These are phyloP conservation scores for Sordariomycetes sp. DNA, from an alignment of 2,329 filamentous ascomycete genomes.

Conservation along the genomic window DNA sequence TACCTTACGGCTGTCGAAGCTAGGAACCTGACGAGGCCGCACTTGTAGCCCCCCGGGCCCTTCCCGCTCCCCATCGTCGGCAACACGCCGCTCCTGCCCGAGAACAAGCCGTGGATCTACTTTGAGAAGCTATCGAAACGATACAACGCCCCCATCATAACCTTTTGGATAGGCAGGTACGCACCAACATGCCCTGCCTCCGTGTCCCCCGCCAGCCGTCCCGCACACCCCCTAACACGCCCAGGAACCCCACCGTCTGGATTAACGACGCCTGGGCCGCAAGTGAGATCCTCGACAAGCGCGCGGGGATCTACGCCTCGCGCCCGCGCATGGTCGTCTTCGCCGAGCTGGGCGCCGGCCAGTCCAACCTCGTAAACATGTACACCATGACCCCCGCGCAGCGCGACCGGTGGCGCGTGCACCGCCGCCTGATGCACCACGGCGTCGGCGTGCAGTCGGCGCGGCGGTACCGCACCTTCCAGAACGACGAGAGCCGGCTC, in stretches of 20 bases:
- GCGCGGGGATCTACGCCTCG: constrained; percentile 34
- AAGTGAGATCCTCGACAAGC: constrained; percentile 40
- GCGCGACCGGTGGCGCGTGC: constrained; percentile 6
- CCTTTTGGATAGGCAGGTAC: constrained; percentile 34
- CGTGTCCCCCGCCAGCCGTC: neutral
- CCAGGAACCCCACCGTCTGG: constrained; percentile 25
- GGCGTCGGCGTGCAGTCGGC: constrained; percentile 9
- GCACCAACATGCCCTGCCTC: neutral
- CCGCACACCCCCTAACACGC: too few species aligned
- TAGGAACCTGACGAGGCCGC: neutral
- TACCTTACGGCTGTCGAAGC: neutral
- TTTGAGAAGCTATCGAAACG: constrained; percentile 30
- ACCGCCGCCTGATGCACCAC: constrained; percentile 10
- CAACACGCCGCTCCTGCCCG: constrained; percentile 40
- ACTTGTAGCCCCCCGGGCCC: constrained; percentile 34
- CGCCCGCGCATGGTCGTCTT: constrained; percentile 34
- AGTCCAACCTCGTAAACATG: constrained; percentile 29
- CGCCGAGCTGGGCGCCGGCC: constrained; percentile 28
- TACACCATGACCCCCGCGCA: constrained; percentile 18
- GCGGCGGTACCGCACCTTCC: constrained; percentile 10
- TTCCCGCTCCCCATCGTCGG: constrained; percentile 39
- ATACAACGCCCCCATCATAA: constrained; percentile 35
- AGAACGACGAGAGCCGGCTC: constrained; percentile 9
- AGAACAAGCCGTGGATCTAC: constrained; percentile 42
- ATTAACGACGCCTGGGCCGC: constrained; percentile 35